A percentile compares a stretch with the other conserved stretches of the same genome.
Evolutionary conservation across 805 yeast genomes (phyloP).

Genomic region (Pichia pseudocactophila): DNA sequence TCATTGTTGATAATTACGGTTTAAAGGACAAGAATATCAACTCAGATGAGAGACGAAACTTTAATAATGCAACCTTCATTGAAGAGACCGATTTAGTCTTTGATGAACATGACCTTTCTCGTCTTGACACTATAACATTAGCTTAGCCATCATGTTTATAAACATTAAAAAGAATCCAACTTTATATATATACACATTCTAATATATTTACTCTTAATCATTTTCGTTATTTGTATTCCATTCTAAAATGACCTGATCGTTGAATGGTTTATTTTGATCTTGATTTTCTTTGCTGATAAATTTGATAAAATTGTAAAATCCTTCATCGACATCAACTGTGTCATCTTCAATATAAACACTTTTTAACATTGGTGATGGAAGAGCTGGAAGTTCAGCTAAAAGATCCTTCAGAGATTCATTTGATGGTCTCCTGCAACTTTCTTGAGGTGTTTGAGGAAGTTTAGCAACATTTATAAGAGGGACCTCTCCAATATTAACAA

Average conservation of each 20-base stretch:
- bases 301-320: background rate
- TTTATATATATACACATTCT: no score
- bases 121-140: no score
- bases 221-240: background rate
- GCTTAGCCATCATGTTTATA: no score
- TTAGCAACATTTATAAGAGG: no score
- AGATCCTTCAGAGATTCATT: no score
- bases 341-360: background rate
- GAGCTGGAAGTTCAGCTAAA: no score
- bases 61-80: slow-evolving; percentile 2
- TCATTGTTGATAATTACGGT: slow-evolving; percentile 10
- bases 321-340: background rate
- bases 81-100: slow-evolving; percentile 1
- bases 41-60: slow-evolving; percentile 8
- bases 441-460: no score
- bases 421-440: no score
- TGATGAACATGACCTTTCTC: slow-evolving; percentile 3
- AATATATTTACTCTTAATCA: no score
- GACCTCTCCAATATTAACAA: no score
- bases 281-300: background rate
- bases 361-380: background rate
- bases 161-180: no score
- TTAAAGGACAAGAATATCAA: slow-evolving; percentile 7
- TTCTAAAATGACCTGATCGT: background rate
- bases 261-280: background rate